Conservation (phyloP, 2,329 filamentous ascomycete genomes). For the Thielaviopsis musarum region DNA sequence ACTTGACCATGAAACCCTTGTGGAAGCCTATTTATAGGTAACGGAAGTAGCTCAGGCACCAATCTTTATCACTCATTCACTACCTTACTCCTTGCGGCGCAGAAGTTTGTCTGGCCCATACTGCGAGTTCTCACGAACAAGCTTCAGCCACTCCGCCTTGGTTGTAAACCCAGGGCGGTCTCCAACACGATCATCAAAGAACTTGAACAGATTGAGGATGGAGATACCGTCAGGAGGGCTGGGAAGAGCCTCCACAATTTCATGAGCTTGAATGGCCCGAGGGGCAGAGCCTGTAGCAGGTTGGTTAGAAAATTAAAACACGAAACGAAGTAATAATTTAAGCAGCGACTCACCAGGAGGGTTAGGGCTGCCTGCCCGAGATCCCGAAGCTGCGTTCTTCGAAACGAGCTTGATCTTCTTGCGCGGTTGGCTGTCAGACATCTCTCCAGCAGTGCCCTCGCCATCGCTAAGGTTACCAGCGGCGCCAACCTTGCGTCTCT, state of each 20-base stretch:
- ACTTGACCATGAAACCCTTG: not conserved
- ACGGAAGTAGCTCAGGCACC: not conserved
- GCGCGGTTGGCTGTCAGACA: conserved; percentile 35
- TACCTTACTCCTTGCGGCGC: conserved; percentile 22
- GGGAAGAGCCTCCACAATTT: conserved; percentile 38
- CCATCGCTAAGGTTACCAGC: conserved; percentile 54
- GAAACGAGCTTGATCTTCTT: conserved; percentile 37
- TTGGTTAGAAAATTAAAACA: not conserved
- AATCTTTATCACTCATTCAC: not conserved
- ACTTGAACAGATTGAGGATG: conserved; percentile 35
- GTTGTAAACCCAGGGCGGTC: conserved; percentile 34
- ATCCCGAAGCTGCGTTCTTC: conserved; percentile 38
- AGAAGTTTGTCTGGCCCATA: conserved; percentile 39
- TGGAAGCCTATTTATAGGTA: not conserved
- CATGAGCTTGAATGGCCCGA: conserved; percentile 30
- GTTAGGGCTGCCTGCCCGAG: conserved; percentile 43
- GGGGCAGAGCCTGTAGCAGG: conserved; percentile 15
- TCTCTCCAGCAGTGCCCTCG: conserved; percentile 52
- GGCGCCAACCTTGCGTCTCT: conserved; percentile 24
- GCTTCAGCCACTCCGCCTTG: conserved; percentile 38
- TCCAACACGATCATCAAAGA: conserved; percentile 36
- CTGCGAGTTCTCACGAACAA: conserved; percentile 38
- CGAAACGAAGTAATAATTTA: not conserved
- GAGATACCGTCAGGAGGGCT: conserved; percentile 33
- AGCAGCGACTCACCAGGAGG: conserved; percentile 21